Evolutionary conservation across 768 basidiomycete genomes (phyloP).

Genomic region (Lyophyllum decastes): DNA sequence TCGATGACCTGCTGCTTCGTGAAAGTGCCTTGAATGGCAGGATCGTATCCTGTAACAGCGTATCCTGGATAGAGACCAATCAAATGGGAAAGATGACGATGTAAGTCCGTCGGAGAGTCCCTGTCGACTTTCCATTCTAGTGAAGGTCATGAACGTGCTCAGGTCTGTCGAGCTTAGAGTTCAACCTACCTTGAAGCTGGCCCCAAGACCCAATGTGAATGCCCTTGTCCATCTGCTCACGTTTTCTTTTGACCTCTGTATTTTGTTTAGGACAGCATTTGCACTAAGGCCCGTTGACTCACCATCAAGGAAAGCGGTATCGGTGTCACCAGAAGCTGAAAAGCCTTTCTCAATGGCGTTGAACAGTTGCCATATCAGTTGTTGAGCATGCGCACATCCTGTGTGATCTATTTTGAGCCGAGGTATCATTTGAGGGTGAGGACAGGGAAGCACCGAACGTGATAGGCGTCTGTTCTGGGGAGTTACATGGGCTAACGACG

Average conservation of each 20-base stretch:
- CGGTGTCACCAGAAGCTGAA: conserved; percentile 61
- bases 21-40: conserved; percentile 50
- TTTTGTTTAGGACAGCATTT: not conserved
- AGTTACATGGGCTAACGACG: conserved; percentile 74
- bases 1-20: conserved; percentile 57
- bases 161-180: not conserved
- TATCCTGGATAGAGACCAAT: conserved; percentile 80
- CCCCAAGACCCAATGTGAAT: conserved; percentile 75
- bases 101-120: conserved; percentile 63
- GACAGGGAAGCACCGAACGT: conserved; percentile 55
- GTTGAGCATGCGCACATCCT: conserved; percentile 80
- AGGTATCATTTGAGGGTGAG: not conserved
- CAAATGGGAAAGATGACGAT: conserved; percentile 78
- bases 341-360: conserved; percentile 74
- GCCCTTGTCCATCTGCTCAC: conserved; percentile 70
- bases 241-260: conserved; percentile 57
- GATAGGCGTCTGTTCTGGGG: conserved; percentile 71
- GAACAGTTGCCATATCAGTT: conserved; percentile 78
- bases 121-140: conserved; percentile 80
- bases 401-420: not conserved
- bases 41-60: conserved; percentile 57
- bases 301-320: conserved; percentile 64
- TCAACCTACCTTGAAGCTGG: conserved; percentile 64
- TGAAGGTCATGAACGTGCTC: not conserved
- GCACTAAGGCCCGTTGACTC: not conserved